Percentiles rank a stretch among this genome's conserved stretches.
phyloP scores from a whole-genome alignment of 73 alveolate species.

The Paramecium primaurelia region DNA sequence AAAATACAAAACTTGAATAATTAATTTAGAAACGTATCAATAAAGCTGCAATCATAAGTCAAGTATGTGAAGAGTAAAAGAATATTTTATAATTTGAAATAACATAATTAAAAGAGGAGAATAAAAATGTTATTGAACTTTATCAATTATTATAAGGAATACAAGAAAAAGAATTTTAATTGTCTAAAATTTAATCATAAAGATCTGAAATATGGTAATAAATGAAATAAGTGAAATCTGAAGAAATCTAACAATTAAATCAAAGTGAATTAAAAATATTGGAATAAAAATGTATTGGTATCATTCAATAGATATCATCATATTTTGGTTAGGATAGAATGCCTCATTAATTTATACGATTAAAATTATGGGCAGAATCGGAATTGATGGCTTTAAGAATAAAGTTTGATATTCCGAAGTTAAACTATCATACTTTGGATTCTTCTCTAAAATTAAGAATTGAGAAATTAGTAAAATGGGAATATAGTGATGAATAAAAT shows the following conservation, averaged over 20 bases:
- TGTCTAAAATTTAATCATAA: neutral
- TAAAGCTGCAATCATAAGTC: neutral
- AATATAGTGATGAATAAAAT: neutral
- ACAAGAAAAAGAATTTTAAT: neutral
- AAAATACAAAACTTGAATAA: neutral
- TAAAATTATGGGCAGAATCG: constrained; percentile 18
- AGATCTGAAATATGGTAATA: neutral
- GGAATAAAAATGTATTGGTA: neutral
- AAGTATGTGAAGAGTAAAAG: neutral
- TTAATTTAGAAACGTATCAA: neutral
- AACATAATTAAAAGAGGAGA: neutral
- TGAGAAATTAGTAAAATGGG: constrained; percentile 1
- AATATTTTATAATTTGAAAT: neutral
- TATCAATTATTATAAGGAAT: neutral
- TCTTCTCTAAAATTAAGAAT: neutral
- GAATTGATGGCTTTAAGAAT: neutral
- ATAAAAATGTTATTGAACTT: neutral
- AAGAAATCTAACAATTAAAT: neutral
- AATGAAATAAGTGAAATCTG: neutral
- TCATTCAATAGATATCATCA: neutral
- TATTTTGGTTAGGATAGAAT: neutral
- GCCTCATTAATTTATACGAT: constrained; percentile 26
- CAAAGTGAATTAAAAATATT: neutral
- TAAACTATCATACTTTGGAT: neutral
- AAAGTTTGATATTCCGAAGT: neutral